Evolutionary conservation across 2,329 filamentous ascomycete genomes (phyloP).

Genomic region (Cercospora sojina): DNA sequence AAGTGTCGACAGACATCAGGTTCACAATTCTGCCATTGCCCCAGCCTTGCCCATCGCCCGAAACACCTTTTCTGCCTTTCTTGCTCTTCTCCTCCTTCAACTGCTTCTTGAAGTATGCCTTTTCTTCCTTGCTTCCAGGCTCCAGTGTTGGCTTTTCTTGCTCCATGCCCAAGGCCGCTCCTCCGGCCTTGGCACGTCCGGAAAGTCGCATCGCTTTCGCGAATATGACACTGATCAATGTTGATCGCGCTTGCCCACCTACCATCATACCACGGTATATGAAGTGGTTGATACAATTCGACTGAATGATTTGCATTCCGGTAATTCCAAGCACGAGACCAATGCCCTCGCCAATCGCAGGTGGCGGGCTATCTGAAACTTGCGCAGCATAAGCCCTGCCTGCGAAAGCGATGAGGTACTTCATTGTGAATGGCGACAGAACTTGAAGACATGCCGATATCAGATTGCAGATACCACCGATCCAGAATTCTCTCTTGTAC

Average conservation of each 20-base stretch:
- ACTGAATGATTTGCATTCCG: conserved; percentile 79
- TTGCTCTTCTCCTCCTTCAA: conserved; percentile 41
- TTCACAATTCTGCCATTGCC: conserved; percentile 89
- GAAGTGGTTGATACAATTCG: conserved; percentile 81
- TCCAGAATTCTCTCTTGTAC: conserved; percentile 78
- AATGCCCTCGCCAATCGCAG: conserved; percentile 71
- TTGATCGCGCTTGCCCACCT: conserved; percentile 77
- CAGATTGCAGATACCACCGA: conserved; percentile 77
- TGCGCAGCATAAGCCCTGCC: conserved; percentile 69
- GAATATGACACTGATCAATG: conserved; percentile 82
- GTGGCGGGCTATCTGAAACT: conserved; percentile 50
- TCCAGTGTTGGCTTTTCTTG: conserved; percentile 43
- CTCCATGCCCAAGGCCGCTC: conserved; percentile 47
- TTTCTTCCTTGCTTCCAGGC: conserved; percentile 52
- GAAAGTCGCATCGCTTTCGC: conserved; percentile 91
- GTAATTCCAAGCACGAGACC: conserved; percentile 83
- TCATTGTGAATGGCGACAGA: conserved; percentile 78
- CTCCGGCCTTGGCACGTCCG: conserved; percentile 81
- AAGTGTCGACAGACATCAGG: conserved; percentile 92
- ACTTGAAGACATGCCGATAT: conserved; percentile 70
- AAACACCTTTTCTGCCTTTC: conserved; percentile 50
- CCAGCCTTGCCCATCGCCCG: conserved; percentile 78
- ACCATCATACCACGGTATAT: conserved; percentile 91
- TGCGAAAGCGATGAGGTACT: conserved; percentile 84
- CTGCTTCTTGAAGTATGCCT: conserved; percentile 53